phyloP scores from a whole-genome alignment of 2,329 filamentous ascomycete genomes.

The Pseudohalonectria lignicola region DNA sequence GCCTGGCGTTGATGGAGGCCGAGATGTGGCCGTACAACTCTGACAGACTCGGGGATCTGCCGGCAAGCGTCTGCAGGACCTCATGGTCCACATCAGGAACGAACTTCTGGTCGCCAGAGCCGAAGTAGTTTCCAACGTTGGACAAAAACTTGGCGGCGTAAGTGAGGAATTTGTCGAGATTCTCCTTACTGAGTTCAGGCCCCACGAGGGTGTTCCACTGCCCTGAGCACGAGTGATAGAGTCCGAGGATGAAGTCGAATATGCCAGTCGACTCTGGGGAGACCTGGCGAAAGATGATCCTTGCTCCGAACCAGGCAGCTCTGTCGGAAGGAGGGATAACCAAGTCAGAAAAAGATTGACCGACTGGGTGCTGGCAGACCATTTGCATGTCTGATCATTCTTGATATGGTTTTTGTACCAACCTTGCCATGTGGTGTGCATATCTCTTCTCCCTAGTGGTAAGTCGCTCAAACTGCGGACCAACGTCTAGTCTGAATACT shows the following conservation, averaged over 20 bases:
- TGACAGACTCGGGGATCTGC: slow-evolving; percentile 42
- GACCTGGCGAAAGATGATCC: slow-evolving; percentile 70
- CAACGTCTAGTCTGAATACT: slow-evolving; percentile 8
- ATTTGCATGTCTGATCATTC: too few relatives aligned
- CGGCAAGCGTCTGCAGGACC: slow-evolving; percentile 53
- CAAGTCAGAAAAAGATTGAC: too few relatives aligned
- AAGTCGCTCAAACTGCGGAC: slow-evolving; percentile 39
- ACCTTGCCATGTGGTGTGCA: slow-evolving; percentile 44
- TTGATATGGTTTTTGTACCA: slow-evolving; percentile 43
- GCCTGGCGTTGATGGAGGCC: slow-evolving; percentile 51
- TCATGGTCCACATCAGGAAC: slow-evolving; percentile 58
- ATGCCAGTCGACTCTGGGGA: slow-evolving; percentile 74
- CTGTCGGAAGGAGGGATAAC: too few relatives aligned
- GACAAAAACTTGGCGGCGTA: slow-evolving; percentile 71
- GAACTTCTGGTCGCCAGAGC: slow-evolving; percentile 78
- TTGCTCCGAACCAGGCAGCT: slow-evolving; percentile 64
- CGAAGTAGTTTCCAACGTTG: slow-evolving; percentile 71
- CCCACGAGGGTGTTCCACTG: slow-evolving; percentile 61
- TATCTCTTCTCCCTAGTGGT: slow-evolving; percentile 48
- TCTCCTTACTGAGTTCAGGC: slow-evolving; percentile 50
- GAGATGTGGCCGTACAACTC: slow-evolving; percentile 55
- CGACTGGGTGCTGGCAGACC: too few relatives aligned
- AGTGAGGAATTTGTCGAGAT: slow-evolving; percentile 59
- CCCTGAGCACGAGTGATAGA: slow-evolving; percentile 55
- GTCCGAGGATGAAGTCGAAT: slow-evolving; percentile 67